Percentiles rank a stretch among this genome's conserved stretches.
These are phyloP conservation scores for Penicillium lividum DNA, from an alignment of 495 filamentous ascomycete species.

Conservation along the genomic window DNA sequence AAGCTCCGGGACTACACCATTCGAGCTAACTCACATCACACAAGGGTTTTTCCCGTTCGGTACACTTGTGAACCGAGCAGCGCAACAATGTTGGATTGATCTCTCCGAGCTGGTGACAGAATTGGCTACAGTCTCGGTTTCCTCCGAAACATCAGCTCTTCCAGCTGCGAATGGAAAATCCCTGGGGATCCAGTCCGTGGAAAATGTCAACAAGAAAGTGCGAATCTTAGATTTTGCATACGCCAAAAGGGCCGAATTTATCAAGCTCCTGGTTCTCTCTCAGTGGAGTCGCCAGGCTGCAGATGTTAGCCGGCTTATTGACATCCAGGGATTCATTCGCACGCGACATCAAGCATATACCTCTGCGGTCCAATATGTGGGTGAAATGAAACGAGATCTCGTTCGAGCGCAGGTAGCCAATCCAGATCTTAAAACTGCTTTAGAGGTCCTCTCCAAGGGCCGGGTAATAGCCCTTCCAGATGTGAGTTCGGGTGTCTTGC, in stretches of 20 bases:
- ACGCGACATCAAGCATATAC: constrained; percentile 58
- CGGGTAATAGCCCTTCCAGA: constrained; percentile 75
- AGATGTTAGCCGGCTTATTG: constrained; percentile 79
- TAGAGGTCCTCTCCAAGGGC: constrained; percentile 78
- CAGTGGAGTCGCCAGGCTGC: constrained; percentile 81
- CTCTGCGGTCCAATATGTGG: constrained; percentile 58
- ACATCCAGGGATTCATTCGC: constrained; percentile 72
- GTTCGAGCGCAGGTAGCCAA: constrained; percentile 68
- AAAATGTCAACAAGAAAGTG: constrained; percentile 79
- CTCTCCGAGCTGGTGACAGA: constrained; percentile 68
- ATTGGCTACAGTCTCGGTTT: constrained; percentile 64
- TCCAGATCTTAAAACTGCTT: constrained; percentile 86
- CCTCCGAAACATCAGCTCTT: constrained; percentile 32
- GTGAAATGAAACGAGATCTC: constrained; percentile 68
- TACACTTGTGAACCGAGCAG: constrained; percentile 69
- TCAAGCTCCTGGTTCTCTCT: constrained; percentile 84
- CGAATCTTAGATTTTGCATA: constrained; percentile 71
- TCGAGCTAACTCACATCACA: constrained; percentile 79
- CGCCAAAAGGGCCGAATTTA: constrained; percentile 68
- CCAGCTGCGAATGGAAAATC: constrained; percentile 52
- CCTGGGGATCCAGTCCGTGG: constrained; percentile 57
- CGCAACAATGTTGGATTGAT: constrained; percentile 78
- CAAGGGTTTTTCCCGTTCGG: constrained; percentile 70
- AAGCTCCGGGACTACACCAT: constrained; percentile 40
- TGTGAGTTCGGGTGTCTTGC: constrained; percentile 42